Conservation (phyloP, 495 filamentous ascomycete genomes). For the Penicillium longicatenatum region DNA sequence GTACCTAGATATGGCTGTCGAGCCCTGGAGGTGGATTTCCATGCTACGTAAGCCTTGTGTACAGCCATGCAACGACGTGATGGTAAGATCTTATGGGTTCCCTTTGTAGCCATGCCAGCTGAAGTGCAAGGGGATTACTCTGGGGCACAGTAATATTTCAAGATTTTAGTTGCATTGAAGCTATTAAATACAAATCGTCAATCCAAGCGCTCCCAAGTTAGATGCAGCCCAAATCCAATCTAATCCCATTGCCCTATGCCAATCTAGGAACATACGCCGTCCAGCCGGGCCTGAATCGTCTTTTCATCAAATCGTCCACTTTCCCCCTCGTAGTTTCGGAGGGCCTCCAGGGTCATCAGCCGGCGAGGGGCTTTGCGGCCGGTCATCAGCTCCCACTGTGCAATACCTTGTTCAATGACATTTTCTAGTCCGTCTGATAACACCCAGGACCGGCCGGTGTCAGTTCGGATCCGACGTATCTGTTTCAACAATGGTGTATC, state of each 20-base stretch:
- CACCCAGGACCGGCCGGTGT: conserved; percentile 68
- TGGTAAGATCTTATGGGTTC: no score
- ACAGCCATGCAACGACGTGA: no score
- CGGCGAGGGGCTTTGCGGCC: conserved; percentile 76
- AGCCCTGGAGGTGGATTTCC: no score
- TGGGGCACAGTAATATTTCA: neutral
- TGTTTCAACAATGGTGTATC: conserved; percentile 72
- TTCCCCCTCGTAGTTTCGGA: conserved; percentile 52
- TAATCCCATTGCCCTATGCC: neutral
- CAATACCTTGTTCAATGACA: conserved; percentile 78
- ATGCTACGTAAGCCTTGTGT: no score
- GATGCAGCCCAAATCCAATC: neutral
- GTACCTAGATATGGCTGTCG: no score
- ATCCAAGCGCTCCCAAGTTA: neutral
- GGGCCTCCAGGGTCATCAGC: conserved; percentile 70
- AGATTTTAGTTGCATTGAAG: neutral
- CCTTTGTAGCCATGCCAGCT: no score
- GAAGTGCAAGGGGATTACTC: no score
- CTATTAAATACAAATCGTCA: neutral
- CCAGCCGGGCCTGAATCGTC: conserved; percentile 44
- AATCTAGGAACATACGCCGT: conserved; percentile 29
- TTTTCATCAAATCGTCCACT: conserved; percentile 46
- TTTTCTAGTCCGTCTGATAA: conserved; percentile 80
- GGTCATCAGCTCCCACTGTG: conserved; percentile 82
- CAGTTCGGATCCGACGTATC: conserved; percentile 57